Evolutionary conservation across 495 filamentous ascomycete genomes (phyloP).

Genomic region (Aspergillus incahuasiensis): DNA sequence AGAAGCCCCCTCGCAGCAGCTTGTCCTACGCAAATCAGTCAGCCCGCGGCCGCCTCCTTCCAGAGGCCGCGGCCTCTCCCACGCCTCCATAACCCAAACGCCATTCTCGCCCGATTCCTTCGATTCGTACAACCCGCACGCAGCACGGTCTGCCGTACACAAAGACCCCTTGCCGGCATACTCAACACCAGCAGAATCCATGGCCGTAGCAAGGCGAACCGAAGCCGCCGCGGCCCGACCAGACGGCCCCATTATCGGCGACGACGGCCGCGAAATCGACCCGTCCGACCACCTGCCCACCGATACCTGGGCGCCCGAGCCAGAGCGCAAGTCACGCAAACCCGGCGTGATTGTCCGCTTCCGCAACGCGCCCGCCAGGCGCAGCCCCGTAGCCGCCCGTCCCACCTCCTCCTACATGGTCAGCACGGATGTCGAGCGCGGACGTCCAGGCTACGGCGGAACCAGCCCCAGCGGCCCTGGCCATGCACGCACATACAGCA

Average conservation of each 20-base stretch:
- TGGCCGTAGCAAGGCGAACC: slow-evolving; percentile 32
- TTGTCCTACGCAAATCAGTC: slow-evolving; percentile 13
- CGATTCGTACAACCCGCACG: slow-evolving; percentile 39
- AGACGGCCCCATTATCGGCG: slow-evolving; percentile 63
- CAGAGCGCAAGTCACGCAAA: slow-evolving; percentile 68
- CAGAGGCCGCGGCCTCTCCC: slow-evolving; percentile 37
- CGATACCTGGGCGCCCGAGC: slow-evolving; percentile 90
- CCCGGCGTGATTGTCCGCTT: slow-evolving; percentile 52
- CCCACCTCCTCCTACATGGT: slow-evolving; percentile 3
- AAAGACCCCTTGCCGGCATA: slow-evolving; percentile 36
- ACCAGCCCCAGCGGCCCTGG: slow-evolving; percentile 16
- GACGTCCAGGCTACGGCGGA: slow-evolving; percentile 20
- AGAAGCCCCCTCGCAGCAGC: not conserved
- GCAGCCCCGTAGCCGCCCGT: slow-evolving; percentile 4
- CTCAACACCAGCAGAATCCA: slow-evolving; percentile 38
- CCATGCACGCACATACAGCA: slow-evolving; percentile 22
- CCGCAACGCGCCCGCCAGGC: slow-evolving; percentile 36
- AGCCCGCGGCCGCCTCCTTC: slow-evolving; percentile 16
- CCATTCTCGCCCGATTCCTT: slow-evolving; percentile 90
- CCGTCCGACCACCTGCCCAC: slow-evolving; percentile 89
- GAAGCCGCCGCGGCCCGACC: slow-evolving; percentile 34
- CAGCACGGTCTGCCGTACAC: slow-evolving; percentile 28
- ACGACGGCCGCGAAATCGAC: slow-evolving; percentile 83
- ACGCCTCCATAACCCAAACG: slow-evolving; percentile 73
- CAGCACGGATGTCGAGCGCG: slow-evolving; percentile 8